phyloP scores from a whole-genome alignment of 257 asterid genomes.

The Solanum sitiens region DNA sequence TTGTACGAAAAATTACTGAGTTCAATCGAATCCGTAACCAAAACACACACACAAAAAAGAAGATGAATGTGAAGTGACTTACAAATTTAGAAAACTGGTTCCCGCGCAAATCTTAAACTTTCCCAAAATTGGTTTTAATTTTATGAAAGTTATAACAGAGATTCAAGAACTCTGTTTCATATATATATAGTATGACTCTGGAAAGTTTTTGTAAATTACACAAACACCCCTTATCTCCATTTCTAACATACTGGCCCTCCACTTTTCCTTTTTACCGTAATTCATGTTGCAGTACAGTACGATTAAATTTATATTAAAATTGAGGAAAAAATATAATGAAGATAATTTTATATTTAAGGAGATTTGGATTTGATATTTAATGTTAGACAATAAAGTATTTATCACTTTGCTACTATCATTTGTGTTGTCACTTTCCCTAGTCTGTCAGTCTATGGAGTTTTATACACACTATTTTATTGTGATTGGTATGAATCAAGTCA shows the following conservation, averaged over 20 bases:
- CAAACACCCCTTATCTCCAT: background rate
- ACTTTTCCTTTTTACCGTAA: background rate
- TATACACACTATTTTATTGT: background rate
- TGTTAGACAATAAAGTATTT: no score
- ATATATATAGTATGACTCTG: background rate
- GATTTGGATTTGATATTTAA: accelerated
- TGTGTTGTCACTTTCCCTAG: no score
- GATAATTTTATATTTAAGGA: accelerated
- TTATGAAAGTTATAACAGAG: background rate
- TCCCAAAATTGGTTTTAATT: background rate
- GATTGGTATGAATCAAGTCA: background rate
- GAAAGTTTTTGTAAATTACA: background rate
- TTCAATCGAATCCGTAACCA: background rate
- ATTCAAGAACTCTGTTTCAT: background rate
- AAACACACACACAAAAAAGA: background rate
- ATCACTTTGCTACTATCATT: no score
- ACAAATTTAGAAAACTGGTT: background rate
- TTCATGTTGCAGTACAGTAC: background rate
- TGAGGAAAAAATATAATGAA: accelerated
- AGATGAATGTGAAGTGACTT: background rate
- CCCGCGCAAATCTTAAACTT: background rate
- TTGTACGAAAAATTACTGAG: background rate
- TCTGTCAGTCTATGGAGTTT: background rate
- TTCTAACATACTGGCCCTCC: background rate
- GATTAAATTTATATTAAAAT: no score